Evolutionary conservation across 768 basidiomycete genomes (phyloP), one percentile per base, ranked within the genome.

Genomic region (Harrya chromipes): DNA sequence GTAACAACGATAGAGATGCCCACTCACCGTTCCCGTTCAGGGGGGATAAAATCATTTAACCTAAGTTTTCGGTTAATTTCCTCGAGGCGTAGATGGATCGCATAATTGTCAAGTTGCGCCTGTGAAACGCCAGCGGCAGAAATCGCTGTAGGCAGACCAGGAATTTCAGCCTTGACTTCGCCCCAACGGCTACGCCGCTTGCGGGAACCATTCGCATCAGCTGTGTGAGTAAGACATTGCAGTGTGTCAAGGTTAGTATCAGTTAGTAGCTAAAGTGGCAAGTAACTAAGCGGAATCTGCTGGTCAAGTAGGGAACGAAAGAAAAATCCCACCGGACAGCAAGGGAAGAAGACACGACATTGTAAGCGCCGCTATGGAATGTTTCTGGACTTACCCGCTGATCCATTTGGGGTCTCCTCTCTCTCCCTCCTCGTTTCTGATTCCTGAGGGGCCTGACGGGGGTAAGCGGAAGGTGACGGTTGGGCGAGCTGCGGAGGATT

Each of bases 111-210:
- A 46, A 99, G 85, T 69, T 98, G 94, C 45, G 87, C 85, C 65
- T 94, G 92, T 20, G 94, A 93, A 45, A 99, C 93, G 53, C 95
- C 94, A 40, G 88, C 85, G 38, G 90, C 87, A 57, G 85, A 87
- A 56, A 99, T 94, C 40, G 94, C 93, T 38, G 94, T 95, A 6
- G 97, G 97, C 46, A 97, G 71, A 48, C 93, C 94, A 47, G 94
- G 90, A 43, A 94, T 87, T 58, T 94, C 88, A 43, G 86, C 82
- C 69, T 90, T 90, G 52, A 83, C 89, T 60, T 97, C 95, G 57
- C 97, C 97, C 94, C 94, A 99, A 50, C 97, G 89, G 63, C 94
- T 97, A 59, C 92, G 88, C 55, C 95, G 84, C 74, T 98, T 98
- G 56, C 94, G 86, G 58, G 93, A 84, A 57, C 85, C 87, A 66